Evolutionary conservation across 2,329 filamentous ascomycete genomes (phyloP), one percentile per base, ranked within the genome.

Genomic region (Colletotrichum falcatum): DNA sequence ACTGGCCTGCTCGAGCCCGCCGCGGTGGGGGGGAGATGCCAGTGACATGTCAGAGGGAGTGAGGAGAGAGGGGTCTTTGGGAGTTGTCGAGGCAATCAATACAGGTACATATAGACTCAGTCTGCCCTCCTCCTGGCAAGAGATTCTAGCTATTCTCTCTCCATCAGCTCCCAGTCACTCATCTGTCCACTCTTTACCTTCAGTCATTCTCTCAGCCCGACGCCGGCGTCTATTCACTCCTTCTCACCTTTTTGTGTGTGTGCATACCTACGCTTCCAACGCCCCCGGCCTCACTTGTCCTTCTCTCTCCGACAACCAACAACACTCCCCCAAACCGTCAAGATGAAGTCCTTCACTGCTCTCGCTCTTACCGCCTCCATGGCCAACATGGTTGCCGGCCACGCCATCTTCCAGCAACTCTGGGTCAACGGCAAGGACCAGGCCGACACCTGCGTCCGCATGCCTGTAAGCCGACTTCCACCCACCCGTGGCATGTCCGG

Each of bases 371-470:
- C 64, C 49, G 60, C 65, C 59, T 72, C 69, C 67, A 70, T 70
- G 61, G 71, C 58, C 61, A 72, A 67, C 65, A 65, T 73, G 71
- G 69, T 71, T 48, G 61, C 62, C 65, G 81, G 80, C 60, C 86
- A 88, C 72, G 84, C 86, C 51, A 84, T 82, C 39, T 87, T 86
- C 78, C 86, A 88, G 74, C 77, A 84, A 28, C 77, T 85, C 59
- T 85, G 83, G 83, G 80, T 85, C 51, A 79, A 82, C 68, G 82
- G 79, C 42, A 73, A 78, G 14, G 71, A 73, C 65, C 59, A 69
- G 39, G 65, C n/a, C 37, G 33, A 26, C 33, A 63, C 28, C 58
- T 73, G 71, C 62, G 71, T 71, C 16, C 71, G 74, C 65, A 68
- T 73, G 61, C 71, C 71, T 51, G 67, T 61, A 30, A 39, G 59